A percentile compares a stretch with the other conserved stretches of the same genome.
Conservation (phyloP, 169 alveolate species). For the Eimeria tenella region DNA sequence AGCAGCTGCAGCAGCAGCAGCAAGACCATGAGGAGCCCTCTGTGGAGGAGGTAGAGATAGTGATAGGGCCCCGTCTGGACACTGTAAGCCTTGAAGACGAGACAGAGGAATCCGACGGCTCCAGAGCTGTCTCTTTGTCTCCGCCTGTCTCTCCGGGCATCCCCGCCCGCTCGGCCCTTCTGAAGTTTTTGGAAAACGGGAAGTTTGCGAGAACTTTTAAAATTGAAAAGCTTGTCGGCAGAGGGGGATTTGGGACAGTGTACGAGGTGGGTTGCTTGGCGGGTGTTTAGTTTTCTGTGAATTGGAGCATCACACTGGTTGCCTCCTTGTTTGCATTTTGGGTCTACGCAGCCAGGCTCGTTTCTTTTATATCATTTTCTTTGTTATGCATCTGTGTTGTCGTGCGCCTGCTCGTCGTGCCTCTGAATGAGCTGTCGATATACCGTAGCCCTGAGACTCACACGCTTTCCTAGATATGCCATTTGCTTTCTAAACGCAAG, state of each 20-base stretch:
- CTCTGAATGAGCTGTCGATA: background rate
- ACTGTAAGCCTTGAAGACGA: conserved; percentile 6
- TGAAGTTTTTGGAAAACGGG: conserved; percentile 91
- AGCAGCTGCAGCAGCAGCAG: background rate
- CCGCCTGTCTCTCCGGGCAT: conserved; percentile 54
- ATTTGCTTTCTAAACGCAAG: too few species aligned
- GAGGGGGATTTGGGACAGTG: conserved; percentile 94
- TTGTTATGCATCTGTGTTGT: background rate
- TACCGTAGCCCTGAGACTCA: too few species aligned
- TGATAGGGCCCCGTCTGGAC: background rate
- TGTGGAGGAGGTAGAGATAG: background rate
- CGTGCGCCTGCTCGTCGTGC: background rate
- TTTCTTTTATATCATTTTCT: too few species aligned
- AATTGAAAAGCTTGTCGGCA: conserved; percentile 89
- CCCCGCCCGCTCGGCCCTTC: conserved; percentile 60
- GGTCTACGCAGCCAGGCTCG: too few species aligned
- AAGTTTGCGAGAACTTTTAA: conserved; percentile 90
- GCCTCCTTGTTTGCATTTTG: too few species aligned
- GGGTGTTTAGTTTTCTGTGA: too few species aligned
- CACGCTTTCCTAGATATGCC: too few species aligned
- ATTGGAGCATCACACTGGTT: too few species aligned
- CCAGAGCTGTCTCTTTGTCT: background rate
- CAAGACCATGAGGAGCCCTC: background rate
- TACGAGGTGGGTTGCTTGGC: conserved; percentile 72
- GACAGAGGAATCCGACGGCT: background rate